These are phyloP conservation scores for Epichloe uncinata DNA, from an alignment of 2,329 filamentous ascomycete genomes.

Conservation along the genomic window DNA sequence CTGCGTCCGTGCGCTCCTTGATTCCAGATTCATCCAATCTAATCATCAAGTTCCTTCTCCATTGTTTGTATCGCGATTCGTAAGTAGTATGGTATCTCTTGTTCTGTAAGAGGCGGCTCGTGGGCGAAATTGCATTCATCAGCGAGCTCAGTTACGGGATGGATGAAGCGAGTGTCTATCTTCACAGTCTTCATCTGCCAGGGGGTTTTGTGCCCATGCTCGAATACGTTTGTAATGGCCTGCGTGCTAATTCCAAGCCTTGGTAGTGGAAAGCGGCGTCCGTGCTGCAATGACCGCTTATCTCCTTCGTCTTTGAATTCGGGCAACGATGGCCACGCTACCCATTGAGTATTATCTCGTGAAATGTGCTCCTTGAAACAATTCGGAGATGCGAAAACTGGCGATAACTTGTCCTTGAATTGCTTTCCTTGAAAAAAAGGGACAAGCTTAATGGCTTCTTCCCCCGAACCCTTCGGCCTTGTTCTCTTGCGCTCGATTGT, in stretches of 20 bases:
- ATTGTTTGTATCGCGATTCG: slow-evolving; percentile 2
- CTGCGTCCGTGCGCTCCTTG: not conserved
- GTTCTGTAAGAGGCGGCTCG: not conserved
- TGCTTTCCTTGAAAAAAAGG: slow-evolving; percentile 15
- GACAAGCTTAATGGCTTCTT: slow-evolving; percentile 3
- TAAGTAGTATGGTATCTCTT: slow-evolving; percentile 7
- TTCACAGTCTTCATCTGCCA: slow-evolving; percentile 16
- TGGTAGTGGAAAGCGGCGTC: slow-evolving; percentile 21
- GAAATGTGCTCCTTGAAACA: slow-evolving; percentile 19
- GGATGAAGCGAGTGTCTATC: slow-evolving; percentile 10
- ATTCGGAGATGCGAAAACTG: slow-evolving; percentile 19
- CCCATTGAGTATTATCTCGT: slow-evolving; percentile 7
- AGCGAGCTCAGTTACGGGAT: not conserved
- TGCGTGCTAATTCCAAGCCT: slow-evolving; percentile 12
- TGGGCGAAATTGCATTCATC: not conserved
- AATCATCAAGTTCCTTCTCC: slow-evolving; percentile 6
- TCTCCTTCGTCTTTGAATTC: slow-evolving; percentile 25
- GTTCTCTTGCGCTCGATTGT: slow-evolving; percentile 9
- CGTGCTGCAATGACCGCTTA: slow-evolving; percentile 11
- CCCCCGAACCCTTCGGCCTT: not conserved
- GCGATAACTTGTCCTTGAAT: slow-evolving; percentile 17
- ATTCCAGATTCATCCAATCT: not conserved
- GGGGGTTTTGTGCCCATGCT: slow-evolving; percentile 13
- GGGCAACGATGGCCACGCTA: slow-evolving; percentile 22
- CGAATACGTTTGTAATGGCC: slow-evolving; percentile 2